These are phyloP conservation scores for Tremella mesenterica DNA, from an alignment of 768 basidiomycete genomes.

Conservation along the genomic window DNA sequence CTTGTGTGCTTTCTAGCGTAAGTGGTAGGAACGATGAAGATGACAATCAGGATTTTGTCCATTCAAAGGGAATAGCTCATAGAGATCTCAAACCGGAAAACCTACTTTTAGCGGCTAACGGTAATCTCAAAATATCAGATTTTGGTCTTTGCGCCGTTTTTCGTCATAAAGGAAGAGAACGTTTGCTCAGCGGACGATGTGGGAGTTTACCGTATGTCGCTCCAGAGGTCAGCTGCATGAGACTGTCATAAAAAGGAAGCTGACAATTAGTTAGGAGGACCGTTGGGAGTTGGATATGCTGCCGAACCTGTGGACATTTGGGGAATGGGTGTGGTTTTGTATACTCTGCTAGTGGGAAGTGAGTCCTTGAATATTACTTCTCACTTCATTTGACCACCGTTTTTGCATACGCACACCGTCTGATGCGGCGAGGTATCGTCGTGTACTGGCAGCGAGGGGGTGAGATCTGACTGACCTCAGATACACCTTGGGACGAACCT, in stretches of 20 bases:
- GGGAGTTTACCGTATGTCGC: conserved; percentile 92
- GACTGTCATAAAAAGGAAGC: not conserved
- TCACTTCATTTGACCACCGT: not conserved
- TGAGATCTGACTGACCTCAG: conserved; percentile 46
- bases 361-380: conserved; percentile 7
- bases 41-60: conserved; percentile 62
- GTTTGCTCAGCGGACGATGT: conserved; percentile 69
- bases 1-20: too few relatives aligned
- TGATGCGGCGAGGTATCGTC: too few relatives aligned
- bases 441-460: not conserved
- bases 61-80: conserved; percentile 83
- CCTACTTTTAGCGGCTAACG: conserved; percentile 70
- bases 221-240: conserved; percentile 63
- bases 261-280: conserved; percentile 54
- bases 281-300: conserved; percentile 57
- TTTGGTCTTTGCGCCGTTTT: conserved; percentile 90
- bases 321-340: conserved; percentile 91
- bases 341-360: conserved; percentile 86
- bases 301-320: conserved; percentile 94
- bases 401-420: too few relatives aligned
- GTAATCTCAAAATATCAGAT: conserved; percentile 83
- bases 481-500: conserved; percentile 97
- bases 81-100: conserved; percentile 97
- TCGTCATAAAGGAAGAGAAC: conserved; percentile 73
- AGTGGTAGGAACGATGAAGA: not conserved